These are phyloP conservation scores for Hsuehochloa calcarea DNA, from an alignment of 176 grass and related monocot genomes.

Conservation along the genomic window DNA sequence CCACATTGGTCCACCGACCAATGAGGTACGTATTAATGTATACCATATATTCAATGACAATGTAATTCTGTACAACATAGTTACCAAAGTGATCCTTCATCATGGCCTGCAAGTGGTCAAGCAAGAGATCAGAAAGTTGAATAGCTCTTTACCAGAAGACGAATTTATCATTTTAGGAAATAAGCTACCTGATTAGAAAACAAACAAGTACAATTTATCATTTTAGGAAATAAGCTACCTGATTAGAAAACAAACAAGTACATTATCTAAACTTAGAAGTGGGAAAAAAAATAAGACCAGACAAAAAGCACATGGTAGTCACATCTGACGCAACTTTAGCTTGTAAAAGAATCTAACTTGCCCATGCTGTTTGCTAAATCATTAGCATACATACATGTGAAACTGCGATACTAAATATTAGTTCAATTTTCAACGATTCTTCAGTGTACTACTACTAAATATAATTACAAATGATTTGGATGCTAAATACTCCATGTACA, in stretches of 20 bases:
- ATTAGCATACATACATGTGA: neutral
- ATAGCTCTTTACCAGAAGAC: neutral
- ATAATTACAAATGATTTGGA: too few relatives aligned
- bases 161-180: too few relatives aligned
- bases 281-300: neutral
- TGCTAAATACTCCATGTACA: too few relatives aligned
- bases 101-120: slow-evolving; percentile 50
- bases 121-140: neutral
- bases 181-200: too few relatives aligned
- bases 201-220: too few relatives aligned
- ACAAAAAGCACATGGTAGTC: neutral
- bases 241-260: neutral
- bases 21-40: too few relatives aligned
- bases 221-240: neutral
- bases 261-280: neutral
- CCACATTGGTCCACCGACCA: too few relatives aligned
- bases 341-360: neutral
- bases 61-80: slow-evolving; percentile 93
- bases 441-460: neutral
- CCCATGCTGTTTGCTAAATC: neutral
- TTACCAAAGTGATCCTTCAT: slow-evolving; percentile 90
- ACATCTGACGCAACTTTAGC: neutral
- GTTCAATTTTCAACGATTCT: neutral
- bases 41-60: too few relatives aligned
- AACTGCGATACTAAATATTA: slow-evolving; percentile 7